Evolutionary conservation across 805 yeast genomes (phyloP), one percentile per base, ranked within the genome.

Genomic region (Schizosaccharomyces osmophilus): DNA sequence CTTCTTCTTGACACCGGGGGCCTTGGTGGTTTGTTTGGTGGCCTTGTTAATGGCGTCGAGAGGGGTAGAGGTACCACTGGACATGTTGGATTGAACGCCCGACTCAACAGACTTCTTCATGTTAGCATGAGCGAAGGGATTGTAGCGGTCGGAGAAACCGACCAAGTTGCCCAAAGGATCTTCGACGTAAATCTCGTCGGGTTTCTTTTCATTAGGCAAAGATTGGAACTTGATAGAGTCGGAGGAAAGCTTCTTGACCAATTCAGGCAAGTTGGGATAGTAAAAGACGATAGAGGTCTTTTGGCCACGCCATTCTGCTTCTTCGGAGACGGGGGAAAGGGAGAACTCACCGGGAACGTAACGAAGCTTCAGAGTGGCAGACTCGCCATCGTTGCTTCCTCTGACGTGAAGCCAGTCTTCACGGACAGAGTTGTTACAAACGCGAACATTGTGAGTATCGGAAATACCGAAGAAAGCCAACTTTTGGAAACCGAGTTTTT

Each of bases 161-260:
- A 89, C 70, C 36, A 88, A 71, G 66, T 80, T 79, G 22, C 95
- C 95, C 64, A 88, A 73, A 8, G 97, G 97, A 70, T 90, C 97
- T 31, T 84, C 69, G 6, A 82, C 78, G 70, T 83, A 87, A 5
- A 85, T 74, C 70, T 87, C 95, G 65, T 79, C 77, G 4, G 96
- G 95, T 62, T 78, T 79, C 62, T 83, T 73, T 59, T 81, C 85
- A 62, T 82, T 81, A 4, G 97, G 96, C 66, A 78, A 75, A 29
- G 79, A 75, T 70, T 83, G 89, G 61, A 65, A 64, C 62, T 73
- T 74, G 15, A 76, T 73, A 0, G 72, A 66, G 4, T 66, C 64
- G 17, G 67, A 65, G 59, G 70, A 64, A 31, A 78, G 70, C n/a
- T 68, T 65, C 60, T 65, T 65, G 43, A 77, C 78, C 63, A 58